Evolutionary conservation across 2,329 filamentous ascomycete species (phyloP).

Genomic region (Neopestalotiopsis rosae): DNA sequence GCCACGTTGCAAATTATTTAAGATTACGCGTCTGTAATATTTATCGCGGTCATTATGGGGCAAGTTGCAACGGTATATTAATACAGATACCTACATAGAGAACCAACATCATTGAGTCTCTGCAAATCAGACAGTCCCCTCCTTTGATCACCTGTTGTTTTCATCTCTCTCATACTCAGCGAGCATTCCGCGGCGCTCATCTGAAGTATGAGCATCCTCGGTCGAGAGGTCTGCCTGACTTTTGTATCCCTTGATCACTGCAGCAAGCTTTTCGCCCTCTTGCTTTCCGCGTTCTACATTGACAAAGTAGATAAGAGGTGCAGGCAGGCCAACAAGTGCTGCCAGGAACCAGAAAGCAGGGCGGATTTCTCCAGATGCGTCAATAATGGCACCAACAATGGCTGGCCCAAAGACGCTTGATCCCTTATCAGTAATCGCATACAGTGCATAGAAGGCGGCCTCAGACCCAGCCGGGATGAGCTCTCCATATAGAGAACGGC

Average conservation of each 20-base stretch:
- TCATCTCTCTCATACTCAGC: constrained; percentile 40
- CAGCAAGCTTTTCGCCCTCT: constrained; percentile 70
- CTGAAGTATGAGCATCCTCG: constrained; percentile 25
- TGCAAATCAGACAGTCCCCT: too few relatives aligned
- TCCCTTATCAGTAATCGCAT: constrained; percentile 97
- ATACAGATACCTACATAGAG: too few relatives aligned
- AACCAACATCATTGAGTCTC: too few relatives aligned
- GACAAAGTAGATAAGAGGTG: constrained; percentile 84
- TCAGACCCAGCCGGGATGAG: constrained; percentile 93
- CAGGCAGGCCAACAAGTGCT: constrained; percentile 80
- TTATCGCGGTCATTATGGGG: too few relatives aligned
- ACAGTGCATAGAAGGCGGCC: constrained; percentile 94
- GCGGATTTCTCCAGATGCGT: constrained; percentile 78
- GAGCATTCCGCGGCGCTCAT: constrained; percentile 41
- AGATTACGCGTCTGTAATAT: too few relatives aligned
- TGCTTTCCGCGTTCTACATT: constrained; percentile 79
- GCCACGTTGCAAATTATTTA: too few relatives aligned
- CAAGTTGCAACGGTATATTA: too few relatives aligned
- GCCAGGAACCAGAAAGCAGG: constrained; percentile 94
- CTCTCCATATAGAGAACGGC: constrained; percentile 89
- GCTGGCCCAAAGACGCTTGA: constrained; percentile 92
- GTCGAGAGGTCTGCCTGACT: constrained; percentile 27
- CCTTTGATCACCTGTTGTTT: constrained; percentile 24
- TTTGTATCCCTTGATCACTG: constrained; percentile 61
- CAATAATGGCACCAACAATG: constrained; percentile 92